Conservation (phyloP, 257 asterid species). For the Solanum boliviense region DNA sequence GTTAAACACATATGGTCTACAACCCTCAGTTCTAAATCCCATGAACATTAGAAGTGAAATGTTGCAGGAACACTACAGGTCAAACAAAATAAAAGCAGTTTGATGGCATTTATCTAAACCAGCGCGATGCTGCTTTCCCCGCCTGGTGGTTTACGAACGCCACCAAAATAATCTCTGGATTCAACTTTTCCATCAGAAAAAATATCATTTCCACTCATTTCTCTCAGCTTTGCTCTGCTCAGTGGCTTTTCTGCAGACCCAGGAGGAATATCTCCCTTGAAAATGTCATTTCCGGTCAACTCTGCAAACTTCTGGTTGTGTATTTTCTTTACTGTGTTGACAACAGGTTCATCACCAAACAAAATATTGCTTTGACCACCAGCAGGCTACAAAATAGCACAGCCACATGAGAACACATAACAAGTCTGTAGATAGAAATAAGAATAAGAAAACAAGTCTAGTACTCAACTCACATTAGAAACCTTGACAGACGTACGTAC, state of each 20-base stretch:
- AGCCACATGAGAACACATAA: neutral
- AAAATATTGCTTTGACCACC: constrained; percentile 83
- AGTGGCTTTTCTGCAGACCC: constrained; percentile 76
- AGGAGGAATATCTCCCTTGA: constrained; percentile 71
- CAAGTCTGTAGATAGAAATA: neutral
- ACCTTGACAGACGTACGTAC: constrained; percentile 85
- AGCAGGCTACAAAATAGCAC: constrained; percentile 53
- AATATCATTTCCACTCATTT: constrained; percentile 75
- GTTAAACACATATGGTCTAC: neutral
- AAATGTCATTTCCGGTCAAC: constrained; percentile 75
- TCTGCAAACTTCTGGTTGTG: constrained; percentile 83
- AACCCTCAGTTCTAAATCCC: neutral
- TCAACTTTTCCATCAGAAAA: constrained; percentile 70
- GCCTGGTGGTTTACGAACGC: constrained; percentile 86
- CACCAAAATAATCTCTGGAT: constrained; percentile 73
- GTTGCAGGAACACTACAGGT: neutral
- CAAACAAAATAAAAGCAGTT: neutral
- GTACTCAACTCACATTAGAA: constrained; percentile 60
- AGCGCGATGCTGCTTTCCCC: constrained; percentile 87
- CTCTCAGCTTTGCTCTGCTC: constrained; percentile 78
- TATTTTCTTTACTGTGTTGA: constrained; percentile 52
- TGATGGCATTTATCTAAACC: constrained; percentile 20
- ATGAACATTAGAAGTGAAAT: neutral
- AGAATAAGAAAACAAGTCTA: neutral
- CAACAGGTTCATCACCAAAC: constrained; percentile 68